Evolutionary conservation across 306 rosid species (phyloP).

Genomic region (Vigna radiata): DNA sequence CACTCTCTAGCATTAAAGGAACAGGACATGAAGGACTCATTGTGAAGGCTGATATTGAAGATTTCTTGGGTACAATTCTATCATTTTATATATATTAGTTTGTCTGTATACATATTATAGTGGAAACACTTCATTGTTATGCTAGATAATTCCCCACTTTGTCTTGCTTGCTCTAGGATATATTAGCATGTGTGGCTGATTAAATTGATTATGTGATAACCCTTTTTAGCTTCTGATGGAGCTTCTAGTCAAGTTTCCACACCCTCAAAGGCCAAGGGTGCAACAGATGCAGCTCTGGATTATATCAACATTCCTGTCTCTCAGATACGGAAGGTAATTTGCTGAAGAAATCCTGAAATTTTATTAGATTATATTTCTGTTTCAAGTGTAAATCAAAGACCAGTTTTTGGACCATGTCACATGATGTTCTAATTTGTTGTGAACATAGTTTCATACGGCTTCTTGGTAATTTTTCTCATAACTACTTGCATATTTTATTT

Average conservation of each 20-base stretch:
- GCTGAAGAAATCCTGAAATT: constrained; percentile 20
- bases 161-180: constrained; percentile 37
- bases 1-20: constrained; percentile 89
- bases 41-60: constrained; percentile 95
- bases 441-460: constrained; percentile 31
- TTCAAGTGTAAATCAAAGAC: constrained; percentile 22
- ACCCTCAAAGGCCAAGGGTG: constrained; percentile 71
- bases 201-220: constrained; percentile 44
- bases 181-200: constrained; percentile 26
- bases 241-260: constrained; percentile 80
- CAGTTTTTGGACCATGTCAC: constrained; percentile 28
- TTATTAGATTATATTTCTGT: constrained; percentile 22
- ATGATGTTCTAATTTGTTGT: constrained; percentile 20
- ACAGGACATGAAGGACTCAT: constrained; percentile 92
- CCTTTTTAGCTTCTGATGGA: constrained; percentile 46
- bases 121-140: constrained; percentile 28
- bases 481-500: background rate
- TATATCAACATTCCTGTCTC: constrained; percentile 85
- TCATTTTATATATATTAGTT: constrained; percentile 19
- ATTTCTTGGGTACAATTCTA: constrained; percentile 77
- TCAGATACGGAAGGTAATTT: constrained; percentile 90
- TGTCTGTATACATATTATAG: constrained; percentile 28
- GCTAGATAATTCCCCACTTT: constrained; percentile 17
- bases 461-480: constrained; percentile 19
- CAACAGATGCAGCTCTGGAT: constrained; percentile 67